Evolutionary conservation across 768 basidiomycete species (phyloP).

Genomic region (Lentinula guzmanii): DNA sequence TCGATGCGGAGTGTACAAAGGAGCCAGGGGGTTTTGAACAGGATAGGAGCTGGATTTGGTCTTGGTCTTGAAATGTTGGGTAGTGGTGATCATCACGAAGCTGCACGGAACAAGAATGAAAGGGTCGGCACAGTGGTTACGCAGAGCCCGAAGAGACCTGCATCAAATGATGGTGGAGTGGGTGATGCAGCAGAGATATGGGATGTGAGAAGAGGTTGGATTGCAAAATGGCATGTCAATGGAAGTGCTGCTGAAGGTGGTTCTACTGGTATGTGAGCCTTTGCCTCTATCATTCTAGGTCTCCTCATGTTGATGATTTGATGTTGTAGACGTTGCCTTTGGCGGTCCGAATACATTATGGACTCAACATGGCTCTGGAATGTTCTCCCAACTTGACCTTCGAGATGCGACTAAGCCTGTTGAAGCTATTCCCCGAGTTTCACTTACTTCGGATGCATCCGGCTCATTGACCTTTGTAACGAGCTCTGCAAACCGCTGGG

Average conservation of each 20-base stretch:
- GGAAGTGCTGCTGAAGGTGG: constrained; percentile 64
- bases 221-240: constrained; percentile 76
- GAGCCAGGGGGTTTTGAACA: neutral
- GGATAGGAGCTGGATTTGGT: neutral
- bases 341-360: constrained; percentile 67
- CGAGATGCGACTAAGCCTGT: constrained; percentile 58
- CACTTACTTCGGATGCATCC: constrained; percentile 59
- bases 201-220: constrained; percentile 77
- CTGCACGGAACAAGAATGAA: neutral
- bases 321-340: constrained; percentile 55
- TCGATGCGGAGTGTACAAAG: neutral
- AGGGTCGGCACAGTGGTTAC: neutral
- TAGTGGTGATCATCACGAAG: neutral
- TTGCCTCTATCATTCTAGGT: neutral
- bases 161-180: constrained; percentile 6
- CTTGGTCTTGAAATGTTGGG: neutral
- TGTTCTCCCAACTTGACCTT: constrained; percentile 76
- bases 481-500: constrained; percentile 46
- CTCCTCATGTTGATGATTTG: neutral
- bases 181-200: constrained; percentile 77
- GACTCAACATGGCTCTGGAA: constrained; percentile 69
- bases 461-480: constrained; percentile 65
- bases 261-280: constrained; percentile 50
- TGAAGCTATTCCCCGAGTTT: constrained; percentile 58
- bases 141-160: constrained; percentile 8